These are phyloP conservation scores for Waltergamsia citrina DNA, from an alignment of 2,329 filamentous ascomycete genomes.

Conservation along the genomic window DNA sequence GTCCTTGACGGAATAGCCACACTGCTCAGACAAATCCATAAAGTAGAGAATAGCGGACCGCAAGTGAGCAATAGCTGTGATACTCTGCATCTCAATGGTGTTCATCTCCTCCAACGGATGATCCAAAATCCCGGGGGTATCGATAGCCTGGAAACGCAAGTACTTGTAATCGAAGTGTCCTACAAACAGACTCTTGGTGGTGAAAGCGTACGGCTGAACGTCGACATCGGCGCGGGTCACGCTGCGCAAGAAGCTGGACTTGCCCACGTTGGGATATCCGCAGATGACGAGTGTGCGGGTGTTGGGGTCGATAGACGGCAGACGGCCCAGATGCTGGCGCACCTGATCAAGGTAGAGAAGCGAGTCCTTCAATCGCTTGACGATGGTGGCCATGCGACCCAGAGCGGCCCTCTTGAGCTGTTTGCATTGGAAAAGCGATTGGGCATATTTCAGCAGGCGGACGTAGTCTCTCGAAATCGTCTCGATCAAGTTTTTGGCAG, in stretches of 20 bases:
- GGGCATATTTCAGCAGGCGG: constrained; percentile 82
- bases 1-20: constrained; percentile 84
- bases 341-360: constrained; percentile 87
- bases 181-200: constrained; percentile 93
- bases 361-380: constrained; percentile 88
- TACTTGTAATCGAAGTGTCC: constrained; percentile 94
- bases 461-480: constrained; percentile 95
- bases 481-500: constrained; percentile 93
- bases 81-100: constrained; percentile 97
- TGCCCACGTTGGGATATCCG: constrained; percentile 95
- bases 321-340: constrained; percentile 90
- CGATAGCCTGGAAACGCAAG: constrained; percentile 62
- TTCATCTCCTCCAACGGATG: constrained; percentile 99
- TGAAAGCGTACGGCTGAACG: constrained; percentile 96
- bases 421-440: constrained; percentile 97
- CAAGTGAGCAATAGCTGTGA: constrained; percentile 94
- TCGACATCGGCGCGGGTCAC: constrained; percentile 93
- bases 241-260: constrained; percentile 89
- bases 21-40: constrained; percentile 96
- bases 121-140: constrained; percentile 96
- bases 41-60: constrained; percentile 94
- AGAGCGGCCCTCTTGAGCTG: constrained; percentile 94
- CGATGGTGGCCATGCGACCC: constrained; percentile 96
- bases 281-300: constrained; percentile 93
- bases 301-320: constrained; percentile 97